Conservation (phyloP, 2,329 filamentous ascomycete species). For the Bimuria novae-zelandiae region DNA sequence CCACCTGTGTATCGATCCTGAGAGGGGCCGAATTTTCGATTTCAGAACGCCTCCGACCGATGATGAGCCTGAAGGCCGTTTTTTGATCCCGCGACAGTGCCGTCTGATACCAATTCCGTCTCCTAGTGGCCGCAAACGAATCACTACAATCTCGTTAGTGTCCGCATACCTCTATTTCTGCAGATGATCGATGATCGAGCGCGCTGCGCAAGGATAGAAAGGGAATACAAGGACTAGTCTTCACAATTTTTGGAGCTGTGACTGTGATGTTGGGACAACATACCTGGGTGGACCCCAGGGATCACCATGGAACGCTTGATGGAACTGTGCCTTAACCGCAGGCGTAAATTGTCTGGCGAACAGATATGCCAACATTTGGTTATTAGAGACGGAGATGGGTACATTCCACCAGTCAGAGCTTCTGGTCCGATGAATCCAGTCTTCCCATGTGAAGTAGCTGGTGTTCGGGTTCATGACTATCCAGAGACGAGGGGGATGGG, state of each 20-base stretch:
- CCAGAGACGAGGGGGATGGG: neutral
- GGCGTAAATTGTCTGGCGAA: too few species aligned
- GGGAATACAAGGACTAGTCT: too few species aligned
- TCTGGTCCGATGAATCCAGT: neutral
- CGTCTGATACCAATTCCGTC: neutral
- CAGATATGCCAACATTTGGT: too few species aligned
- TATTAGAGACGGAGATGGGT: neutral
- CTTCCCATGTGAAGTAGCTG: conserved; percentile 1
- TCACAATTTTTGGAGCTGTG: too few species aligned
- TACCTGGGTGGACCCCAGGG: neutral
- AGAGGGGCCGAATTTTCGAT: too few species aligned
- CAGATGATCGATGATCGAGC: too few species aligned
- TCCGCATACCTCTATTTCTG: too few species aligned
- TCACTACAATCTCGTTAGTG: neutral
- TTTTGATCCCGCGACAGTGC: neutral
- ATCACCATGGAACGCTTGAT: neutral
- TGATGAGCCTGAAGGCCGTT: conserved; percentile 9
- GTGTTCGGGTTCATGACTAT: neutral
- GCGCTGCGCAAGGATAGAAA: too few species aligned
- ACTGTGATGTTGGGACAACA: neutral
- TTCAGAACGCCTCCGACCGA: neutral
- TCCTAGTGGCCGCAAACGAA: neutral
- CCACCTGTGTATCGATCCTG: too few species aligned
- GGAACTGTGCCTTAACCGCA: too few species aligned
- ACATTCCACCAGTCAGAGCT: neutral